phyloP scores from a whole-genome alignment of 2,329 filamentous ascomycete species.

The Botryosphaeria dothidea region DNA sequence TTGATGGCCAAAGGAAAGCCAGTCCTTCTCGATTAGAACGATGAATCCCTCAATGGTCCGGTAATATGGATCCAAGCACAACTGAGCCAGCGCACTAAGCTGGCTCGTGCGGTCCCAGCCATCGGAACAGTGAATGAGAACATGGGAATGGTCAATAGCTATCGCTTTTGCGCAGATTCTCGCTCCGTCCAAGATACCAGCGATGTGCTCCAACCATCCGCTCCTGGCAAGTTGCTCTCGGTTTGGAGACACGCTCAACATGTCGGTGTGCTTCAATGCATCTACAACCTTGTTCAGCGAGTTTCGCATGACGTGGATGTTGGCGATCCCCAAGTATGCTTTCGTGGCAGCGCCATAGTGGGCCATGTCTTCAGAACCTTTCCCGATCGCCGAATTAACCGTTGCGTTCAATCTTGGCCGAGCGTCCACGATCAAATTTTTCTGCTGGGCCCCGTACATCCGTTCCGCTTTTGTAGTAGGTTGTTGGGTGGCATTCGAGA shows the following conservation, averaged over 20 bases:
- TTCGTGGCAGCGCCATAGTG: conserved; percentile 92
- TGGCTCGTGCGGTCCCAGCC: conserved; percentile 98
- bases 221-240: conserved; percentile 79
- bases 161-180: conserved; percentile 83
- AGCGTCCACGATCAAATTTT: conserved; percentile 94
- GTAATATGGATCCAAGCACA: conserved; percentile 95
- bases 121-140: conserved; percentile 96
- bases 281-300: conserved; percentile 87
- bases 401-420: conserved; percentile 91
- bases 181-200: conserved; percentile 79
- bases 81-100: conserved; percentile 84
- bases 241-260: conserved; percentile 79
- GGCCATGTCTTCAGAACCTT: conserved; percentile 97
- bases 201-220: conserved; percentile 88
- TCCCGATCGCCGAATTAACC: conserved; percentile 89
- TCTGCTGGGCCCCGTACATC: conserved; percentile 89
- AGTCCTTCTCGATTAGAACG: conserved; percentile 93
- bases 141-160: conserved; percentile 89
- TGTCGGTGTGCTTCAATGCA: conserved; percentile 87
- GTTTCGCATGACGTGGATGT: conserved; percentile 96
- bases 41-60: conserved; percentile 94
- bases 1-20: conserved; percentile 97
- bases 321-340: conserved; percentile 92
- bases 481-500: conserved; percentile 68
- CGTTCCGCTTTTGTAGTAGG: conserved; percentile 23